A percentile compares a stretch with the other conserved stretches of the same genome.
Conservation (phyloP, 331 rosid genomes). For the Quercus lobata region DNA sequence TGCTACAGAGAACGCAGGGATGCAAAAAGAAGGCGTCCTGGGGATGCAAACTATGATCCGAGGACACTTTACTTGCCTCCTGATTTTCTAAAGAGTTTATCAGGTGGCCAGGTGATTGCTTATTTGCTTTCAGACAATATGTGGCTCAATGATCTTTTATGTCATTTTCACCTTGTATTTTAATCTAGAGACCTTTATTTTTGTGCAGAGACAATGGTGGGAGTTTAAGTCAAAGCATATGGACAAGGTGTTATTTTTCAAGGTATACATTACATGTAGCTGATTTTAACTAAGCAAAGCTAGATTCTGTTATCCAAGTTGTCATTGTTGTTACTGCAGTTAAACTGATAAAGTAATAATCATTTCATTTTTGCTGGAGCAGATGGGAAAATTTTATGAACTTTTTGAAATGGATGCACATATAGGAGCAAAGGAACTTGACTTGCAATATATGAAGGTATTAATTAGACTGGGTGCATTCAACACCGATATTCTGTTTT, state of each 20-base stretch:
- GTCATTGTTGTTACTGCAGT: conserved; percentile 6
- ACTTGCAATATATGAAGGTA: conserved; percentile 95
- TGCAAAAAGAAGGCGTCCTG: conserved; percentile 62
- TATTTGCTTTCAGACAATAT: conserved; percentile 18
- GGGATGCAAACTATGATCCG: conserved; percentile 72
- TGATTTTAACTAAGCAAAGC: neutral
- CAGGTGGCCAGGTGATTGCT: conserved; percentile 77
- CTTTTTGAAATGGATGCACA: conserved; percentile 99
- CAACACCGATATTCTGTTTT: neutral
- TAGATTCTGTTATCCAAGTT: neutral
- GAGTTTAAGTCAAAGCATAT: conserved; percentile 94
- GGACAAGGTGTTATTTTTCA: conserved; percentile 95
- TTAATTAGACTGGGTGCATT: conserved; percentile 10
- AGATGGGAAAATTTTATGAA: conserved; percentile 98
- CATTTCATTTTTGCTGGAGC: conserved; percentile 27
- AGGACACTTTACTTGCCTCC: conserved; percentile 79
- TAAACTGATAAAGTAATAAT: conserved; percentile 1
- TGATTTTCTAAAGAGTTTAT: conserved; percentile 57
- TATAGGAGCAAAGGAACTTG: conserved; percentile 76
- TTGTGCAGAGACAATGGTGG: conserved; percentile 95
- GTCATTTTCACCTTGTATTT: conserved; percentile 1
- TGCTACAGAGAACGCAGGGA: conserved; percentile 63
- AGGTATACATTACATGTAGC: conserved; percentile 39
- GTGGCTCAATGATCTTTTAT: conserved; percentile 1
- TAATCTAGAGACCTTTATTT: conserved; percentile 24